phyloP scores from a whole-genome alignment of 345 rosid species.

The Syzygium grande region DNA sequence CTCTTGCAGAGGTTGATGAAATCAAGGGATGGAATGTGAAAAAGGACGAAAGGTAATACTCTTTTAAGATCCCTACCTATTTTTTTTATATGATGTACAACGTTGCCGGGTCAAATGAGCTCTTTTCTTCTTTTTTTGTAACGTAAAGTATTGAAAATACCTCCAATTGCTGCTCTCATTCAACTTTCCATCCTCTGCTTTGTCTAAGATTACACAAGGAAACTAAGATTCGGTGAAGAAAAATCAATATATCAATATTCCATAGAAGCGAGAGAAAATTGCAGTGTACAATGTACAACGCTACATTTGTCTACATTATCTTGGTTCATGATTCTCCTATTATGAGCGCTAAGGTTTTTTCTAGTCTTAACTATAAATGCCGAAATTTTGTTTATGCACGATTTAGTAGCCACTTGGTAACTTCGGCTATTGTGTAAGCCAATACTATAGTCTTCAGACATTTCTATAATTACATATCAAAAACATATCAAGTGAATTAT shows the following conservation, averaged over 20 bases:
- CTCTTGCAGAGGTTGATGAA: not conserved
- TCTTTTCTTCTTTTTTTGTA: not conserved
- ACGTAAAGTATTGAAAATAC: not conserved
- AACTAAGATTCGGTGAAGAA: not conserved
- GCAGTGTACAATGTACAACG: not conserved
- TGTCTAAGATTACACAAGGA: not conserved
- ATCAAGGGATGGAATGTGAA: rapidly evolving
- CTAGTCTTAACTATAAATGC: not conserved
- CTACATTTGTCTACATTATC: not conserved
- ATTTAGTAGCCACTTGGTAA: not conserved
- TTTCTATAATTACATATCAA: not conserved
- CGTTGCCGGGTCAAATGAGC: rapidly evolving
- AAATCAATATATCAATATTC: not conserved
- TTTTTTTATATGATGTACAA: rapidly evolving
- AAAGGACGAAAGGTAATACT: not conserved
- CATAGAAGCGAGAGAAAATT: not conserved
- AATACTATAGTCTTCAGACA: not conserved
- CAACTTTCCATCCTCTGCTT: not conserved
- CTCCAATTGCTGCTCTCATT: not conserved
- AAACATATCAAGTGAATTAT: no score
- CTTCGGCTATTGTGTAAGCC: not conserved
- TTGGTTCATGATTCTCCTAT: not conserved
- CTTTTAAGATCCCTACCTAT: rapidly evolving
- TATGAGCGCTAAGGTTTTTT: not conserved
- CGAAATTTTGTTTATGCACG: not conserved